Conservation (phyloP, 352 stramenopile genomes). For the Pythium oligandrum region DNA sequence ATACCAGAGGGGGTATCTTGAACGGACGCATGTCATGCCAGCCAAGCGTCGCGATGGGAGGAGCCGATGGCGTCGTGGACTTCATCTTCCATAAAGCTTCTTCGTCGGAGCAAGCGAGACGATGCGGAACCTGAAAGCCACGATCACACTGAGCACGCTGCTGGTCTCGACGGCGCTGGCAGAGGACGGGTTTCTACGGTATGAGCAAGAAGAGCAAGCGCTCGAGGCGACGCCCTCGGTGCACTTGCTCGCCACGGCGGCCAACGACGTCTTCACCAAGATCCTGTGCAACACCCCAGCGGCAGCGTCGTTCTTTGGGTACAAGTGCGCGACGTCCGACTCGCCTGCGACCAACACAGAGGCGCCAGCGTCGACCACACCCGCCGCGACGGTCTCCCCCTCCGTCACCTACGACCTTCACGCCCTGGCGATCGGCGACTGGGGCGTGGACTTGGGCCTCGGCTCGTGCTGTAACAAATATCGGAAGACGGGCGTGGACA, state of each 20-base stretch:
- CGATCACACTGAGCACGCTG: background rate
- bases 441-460: slow-evolving; percentile 52
- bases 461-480: slow-evolving; percentile 75
- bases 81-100: background rate
- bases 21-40: slow-evolving; percentile 8
- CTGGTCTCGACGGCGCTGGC: background rate
- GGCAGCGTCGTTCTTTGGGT: slow-evolving; percentile 38
- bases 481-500: slow-evolving; percentile 46
- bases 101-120: no score
- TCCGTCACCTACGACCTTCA: slow-evolving; percentile 45
- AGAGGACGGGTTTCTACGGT: background rate
- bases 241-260: slow-evolving; percentile 3
- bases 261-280: slow-evolving; percentile 30
- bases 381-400: slow-evolving; percentile 24
- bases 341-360: slow-evolving; percentile 3
- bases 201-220: background rate
- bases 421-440: slow-evolving; percentile 68
- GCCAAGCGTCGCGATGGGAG: background rate
- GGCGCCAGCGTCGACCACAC: slow-evolving; percentile 4
- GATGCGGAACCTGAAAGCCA: background rate
- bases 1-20: slow-evolving; percentile 5
- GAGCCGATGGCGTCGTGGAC: no score
- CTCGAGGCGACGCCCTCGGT: background rate
- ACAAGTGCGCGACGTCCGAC: slow-evolving; percentile 25
- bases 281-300: slow-evolving; percentile 35